Evolutionary conservation across 768 basidiomycete species (phyloP), one percentile per base, ranked within the genome.

Genomic region (Clitopilus passeckerianus): DNA sequence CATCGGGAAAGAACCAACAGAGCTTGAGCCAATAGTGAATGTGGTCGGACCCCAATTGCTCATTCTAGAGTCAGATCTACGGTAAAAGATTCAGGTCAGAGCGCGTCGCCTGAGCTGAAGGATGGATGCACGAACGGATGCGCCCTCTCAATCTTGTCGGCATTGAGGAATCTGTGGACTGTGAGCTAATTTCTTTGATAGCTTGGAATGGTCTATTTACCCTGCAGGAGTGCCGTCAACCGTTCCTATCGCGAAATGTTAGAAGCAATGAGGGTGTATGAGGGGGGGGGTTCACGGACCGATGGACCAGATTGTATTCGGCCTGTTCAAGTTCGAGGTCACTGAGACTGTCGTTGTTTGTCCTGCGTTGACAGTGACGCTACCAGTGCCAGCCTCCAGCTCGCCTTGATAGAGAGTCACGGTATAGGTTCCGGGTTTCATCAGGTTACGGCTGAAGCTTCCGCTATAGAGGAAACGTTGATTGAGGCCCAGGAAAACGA

Each of bases 391-490:
- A 30, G 74, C 76, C 61, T 76, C 78, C 7, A 80, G 68, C 64
- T 82, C 78, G 43, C 76, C 76, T 65, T 81, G 74, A 64, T 70
- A 80, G 18, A 81, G 67, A 7, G 78, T 78, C 12, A 71, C 75
- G 9, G 76, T 75, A 62, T 81, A 82, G 34, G 77, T 80, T 6
- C 80, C 80, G 9, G 80, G 78, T 60, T 80, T 82, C 75, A 81
- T 77, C 65, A 71, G 62, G 8, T 74, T 76, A 18, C 76, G 74
- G 10, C 72, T 74, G 70, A 79, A 80, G 24, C 71, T 68, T 52
- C 77, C 78, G 46, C 77, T 74, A 56, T 12, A 41, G 37, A 41
- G 10, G 37, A 12, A n/a, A 50, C 54, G 10, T 27, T 24, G 57
- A 54, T 18, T 37, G n/a, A 56, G 20, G 53, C 16, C n/a, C 44